Conservation (phyloP, 805 yeast species). For the Wickerhamiella galacta region DNA sequence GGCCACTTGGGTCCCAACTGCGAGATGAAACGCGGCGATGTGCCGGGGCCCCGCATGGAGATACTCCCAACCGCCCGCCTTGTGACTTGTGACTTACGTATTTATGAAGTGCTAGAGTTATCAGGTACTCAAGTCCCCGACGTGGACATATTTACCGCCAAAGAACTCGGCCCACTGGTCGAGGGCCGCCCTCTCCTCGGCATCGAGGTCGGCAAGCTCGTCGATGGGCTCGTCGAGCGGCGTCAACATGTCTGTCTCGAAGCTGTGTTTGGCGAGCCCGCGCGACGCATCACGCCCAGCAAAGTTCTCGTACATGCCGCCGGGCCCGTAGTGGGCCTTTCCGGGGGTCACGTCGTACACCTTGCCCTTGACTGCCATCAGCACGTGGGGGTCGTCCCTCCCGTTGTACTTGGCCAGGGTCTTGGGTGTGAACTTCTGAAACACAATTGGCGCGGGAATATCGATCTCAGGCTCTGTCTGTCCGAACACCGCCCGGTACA, state of each 20-base stretch:
- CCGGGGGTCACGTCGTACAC: constrained; percentile 75
- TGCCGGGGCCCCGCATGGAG: too few relatives aligned
- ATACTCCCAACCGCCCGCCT: too few relatives aligned
- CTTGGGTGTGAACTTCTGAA: constrained; percentile 48
- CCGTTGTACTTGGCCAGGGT: constrained; percentile 69
- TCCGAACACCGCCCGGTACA: constrained; percentile 1
- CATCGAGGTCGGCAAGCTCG: constrained; percentile 39
- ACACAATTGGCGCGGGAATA: constrained; percentile 19
- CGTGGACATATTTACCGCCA: constrained; percentile 59
- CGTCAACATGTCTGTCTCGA: constrained; percentile 50
- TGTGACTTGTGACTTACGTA: too few relatives aligned
- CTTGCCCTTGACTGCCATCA: constrained; percentile 68
- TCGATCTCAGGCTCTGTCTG: neutral
- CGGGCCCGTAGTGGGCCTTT: constrained; percentile 81
- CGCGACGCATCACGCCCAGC: constrained; percentile 94
- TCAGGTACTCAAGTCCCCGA: constrained; percentile 53
- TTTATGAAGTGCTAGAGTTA: constrained; percentile 4
- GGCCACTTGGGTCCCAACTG: too few relatives aligned
- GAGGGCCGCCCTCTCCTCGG: constrained; percentile 46
- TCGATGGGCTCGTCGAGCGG: constrained; percentile 69
- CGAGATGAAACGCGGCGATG: too few relatives aligned
- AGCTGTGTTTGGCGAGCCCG: constrained; percentile 78
- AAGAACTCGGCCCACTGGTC: constrained; percentile 79
- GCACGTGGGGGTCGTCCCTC: constrained; percentile 58
- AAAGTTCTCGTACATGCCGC: constrained; percentile 85